These are phyloP conservation scores for Orbilia ellipsospora DNA, from an alignment of 2,329 filamentous ascomycete species.

Conservation along the genomic window DNA sequence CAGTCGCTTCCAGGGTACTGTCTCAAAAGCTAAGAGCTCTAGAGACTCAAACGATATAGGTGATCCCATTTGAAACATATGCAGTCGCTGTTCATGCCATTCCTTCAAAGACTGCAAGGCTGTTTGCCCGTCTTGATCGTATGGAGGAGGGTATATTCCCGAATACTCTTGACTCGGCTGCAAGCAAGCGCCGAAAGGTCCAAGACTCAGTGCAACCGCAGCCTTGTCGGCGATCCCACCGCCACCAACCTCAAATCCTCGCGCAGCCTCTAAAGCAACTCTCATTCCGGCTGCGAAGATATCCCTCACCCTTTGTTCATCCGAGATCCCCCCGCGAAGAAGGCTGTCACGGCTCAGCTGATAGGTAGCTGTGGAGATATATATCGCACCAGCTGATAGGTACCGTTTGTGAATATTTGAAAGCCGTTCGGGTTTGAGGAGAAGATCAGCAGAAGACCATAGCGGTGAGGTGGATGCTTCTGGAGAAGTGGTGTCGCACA, in stretches of 20 bases:
- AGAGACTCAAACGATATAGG: slow-evolving; percentile 9
- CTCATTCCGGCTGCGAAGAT: slow-evolving; percentile 31
- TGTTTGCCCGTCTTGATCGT: slow-evolving; percentile 7
- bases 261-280: slow-evolving; percentile 23
- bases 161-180: slow-evolving; percentile 46
- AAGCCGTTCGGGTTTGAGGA: slow-evolving; percentile 23
- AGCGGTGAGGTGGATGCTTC: slow-evolving; percentile 41
- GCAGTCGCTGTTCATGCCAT: slow-evolving; percentile 36
- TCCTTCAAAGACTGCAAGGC: slow-evolving; percentile 13
- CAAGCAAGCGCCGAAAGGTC: slow-evolving; percentile 36
- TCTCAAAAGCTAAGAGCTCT: slow-evolving; percentile 36
- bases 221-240: background rate
- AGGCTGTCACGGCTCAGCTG: slow-evolving; percentile 42
- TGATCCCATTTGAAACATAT: slow-evolving; percentile 16
- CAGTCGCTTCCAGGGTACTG: slow-evolving; percentile 32
- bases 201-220: slow-evolving; percentile 35
- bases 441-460: slow-evolving; percentile 33
- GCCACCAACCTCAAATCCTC: background rate
- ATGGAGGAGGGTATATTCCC: slow-evolving; percentile 37
- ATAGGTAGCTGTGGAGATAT: slow-evolving; percentile 40
- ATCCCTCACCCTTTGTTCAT: slow-evolving; percentile 21
- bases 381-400: slow-evolving; percentile 24
- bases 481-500: slow-evolving; percentile 51
- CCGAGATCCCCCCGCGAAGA: slow-evolving; percentile 19
- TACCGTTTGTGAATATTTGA: slow-evolving; percentile 34